phyloP scores from a whole-genome alignment of 805 yeast species.

The Ogataea nitratoaversa region DNA sequence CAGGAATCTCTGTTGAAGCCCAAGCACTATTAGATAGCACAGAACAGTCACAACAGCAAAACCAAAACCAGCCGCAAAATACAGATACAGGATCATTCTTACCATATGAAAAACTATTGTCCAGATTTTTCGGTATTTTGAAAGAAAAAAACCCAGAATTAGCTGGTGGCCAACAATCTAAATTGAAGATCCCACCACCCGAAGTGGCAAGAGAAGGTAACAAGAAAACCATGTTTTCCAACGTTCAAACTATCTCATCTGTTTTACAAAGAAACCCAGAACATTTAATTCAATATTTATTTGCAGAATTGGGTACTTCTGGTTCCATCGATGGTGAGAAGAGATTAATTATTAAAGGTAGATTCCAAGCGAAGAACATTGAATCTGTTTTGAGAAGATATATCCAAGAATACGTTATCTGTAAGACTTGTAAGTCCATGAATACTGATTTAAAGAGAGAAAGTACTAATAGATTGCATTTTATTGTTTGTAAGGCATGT shows the following conservation, averaged over 20 bases:
- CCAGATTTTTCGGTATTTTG: slow-evolving; percentile 80
- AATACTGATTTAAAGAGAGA: slow-evolving; percentile 95
- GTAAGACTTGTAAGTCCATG: slow-evolving; percentile 98
- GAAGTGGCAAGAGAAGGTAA: slow-evolving; percentile 94
- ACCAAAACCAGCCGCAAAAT: slow-evolving; percentile 28
- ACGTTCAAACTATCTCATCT: slow-evolving; percentile 90
- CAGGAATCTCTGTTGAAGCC: slow-evolving; percentile 66
- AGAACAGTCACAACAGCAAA: slow-evolving; percentile 19
- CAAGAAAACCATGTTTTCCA: slow-evolving; percentile 93
- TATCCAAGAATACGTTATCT: slow-evolving; percentile 94
- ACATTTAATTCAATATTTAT: slow-evolving; percentile 92
- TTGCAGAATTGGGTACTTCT: slow-evolving; percentile 98
- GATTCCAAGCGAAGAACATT: slow-evolving; percentile 96
- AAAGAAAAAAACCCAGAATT: slow-evolving; percentile 95
- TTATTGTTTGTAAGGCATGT: slow-evolving; percentile 96
- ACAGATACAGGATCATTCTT: slow-evolving; percentile 41
- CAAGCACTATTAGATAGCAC: slow-evolving; percentile 13
- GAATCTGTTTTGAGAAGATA: slow-evolving; percentile 95
- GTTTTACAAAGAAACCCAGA: slow-evolving; percentile 96
- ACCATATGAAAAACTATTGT: slow-evolving; percentile 71
- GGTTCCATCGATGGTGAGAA: slow-evolving; percentile 98
- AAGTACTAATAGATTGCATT: slow-evolving; percentile 92
- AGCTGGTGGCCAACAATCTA: slow-evolving; percentile 93
- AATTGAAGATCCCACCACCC: slow-evolving; percentile 97
- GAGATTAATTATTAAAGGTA: slow-evolving; percentile 95